These are phyloP conservation scores for Zea mays DNA, from an alignment of 176 grass and related monocot species.

Conservation along the genomic window Zm-B73-REFERENCE-NAM-5.0 NC_050104.1:104383501-104384000, in stretches of 20 bases:
- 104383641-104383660: not conserved
- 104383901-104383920: conserved; percentile 6
- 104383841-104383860: not conserved
- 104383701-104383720: not conserved
- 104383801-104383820: not conserved
- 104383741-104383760: not conserved
- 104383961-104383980: conserved; percentile 10
- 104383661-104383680: not conserved
- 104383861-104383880: too few relatives aligned
- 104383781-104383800: not conserved
- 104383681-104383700: not conserved
- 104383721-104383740: not conserved
- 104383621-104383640: not conserved
- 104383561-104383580: not conserved
- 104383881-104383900: too few relatives aligned
- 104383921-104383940: conserved; percentile 17
- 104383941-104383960: conserved; percentile 30
- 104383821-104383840: not conserved
- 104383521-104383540: not conserved
- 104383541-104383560: too few relatives aligned
- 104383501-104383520: not conserved
- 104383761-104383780: not conserved
- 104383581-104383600: not conserved
- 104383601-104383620: not conserved
- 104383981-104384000: not conserved